phyloP scores from a whole-genome alignment of 23 red algal genomes.

The Agarophyton chilense region DNA sequence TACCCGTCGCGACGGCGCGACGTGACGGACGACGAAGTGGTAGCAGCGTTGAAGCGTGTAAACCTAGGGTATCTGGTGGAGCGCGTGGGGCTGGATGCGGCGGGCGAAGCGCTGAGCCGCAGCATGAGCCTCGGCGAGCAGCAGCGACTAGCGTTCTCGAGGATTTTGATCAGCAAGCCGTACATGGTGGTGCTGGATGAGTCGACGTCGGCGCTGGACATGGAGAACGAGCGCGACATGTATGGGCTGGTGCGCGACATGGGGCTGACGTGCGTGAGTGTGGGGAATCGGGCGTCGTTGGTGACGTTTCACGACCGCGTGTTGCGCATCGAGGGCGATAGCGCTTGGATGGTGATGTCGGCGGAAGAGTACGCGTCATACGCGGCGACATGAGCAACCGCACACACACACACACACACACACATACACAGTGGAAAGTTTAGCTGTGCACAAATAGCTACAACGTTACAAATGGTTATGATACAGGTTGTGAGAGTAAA shows the following conservation, averaged over 20 bases:
- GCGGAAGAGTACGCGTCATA: neutral
- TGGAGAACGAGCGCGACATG: conserved; percentile 88
- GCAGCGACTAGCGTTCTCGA: conserved; percentile 94
- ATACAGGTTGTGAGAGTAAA: neutral
- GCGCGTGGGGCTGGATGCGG: conserved; percentile 62
- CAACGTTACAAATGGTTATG: neutral
- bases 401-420: neutral
- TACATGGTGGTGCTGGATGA: conserved; percentile 87
- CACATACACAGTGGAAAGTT: too few species aligned
- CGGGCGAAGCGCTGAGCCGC: conserved; percentile 62
- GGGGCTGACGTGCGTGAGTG: conserved; percentile 83
- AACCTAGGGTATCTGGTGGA: conserved; percentile 76
- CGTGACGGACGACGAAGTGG: conserved; percentile 71
- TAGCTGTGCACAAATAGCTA: too few species aligned
- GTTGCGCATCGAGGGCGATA: conserved; percentile 29
- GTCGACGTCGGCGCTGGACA: conserved; percentile 82
- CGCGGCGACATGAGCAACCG: neutral
- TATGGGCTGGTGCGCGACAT: conserved; percentile 74
- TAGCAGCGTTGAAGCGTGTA: conserved; percentile 60
- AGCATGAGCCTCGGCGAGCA: conserved; percentile 96
- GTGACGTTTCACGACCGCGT: conserved; percentile 74
- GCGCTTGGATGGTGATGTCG: neutral
- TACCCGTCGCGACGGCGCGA: conserved; percentile 67
- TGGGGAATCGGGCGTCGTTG: conserved; percentile 91
- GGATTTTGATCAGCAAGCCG: conserved; percentile 71